These are phyloP conservation scores for Aspergillus heteromorphus DNA, from an alignment of 495 filamentous ascomycete genomes.

Conservation along the genomic window DNA sequence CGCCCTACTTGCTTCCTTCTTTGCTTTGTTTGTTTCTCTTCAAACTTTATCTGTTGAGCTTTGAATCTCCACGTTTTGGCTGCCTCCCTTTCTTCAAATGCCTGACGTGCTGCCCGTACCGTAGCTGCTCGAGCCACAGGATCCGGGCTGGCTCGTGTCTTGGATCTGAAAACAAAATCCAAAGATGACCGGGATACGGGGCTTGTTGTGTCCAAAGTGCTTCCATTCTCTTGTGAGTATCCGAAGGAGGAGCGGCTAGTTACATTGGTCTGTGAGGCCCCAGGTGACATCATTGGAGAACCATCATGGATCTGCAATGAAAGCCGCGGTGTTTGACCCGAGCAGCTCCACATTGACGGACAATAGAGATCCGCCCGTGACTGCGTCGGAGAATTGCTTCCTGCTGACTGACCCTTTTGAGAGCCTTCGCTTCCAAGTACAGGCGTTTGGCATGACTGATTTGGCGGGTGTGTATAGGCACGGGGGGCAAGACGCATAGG, in stretches of 20 bases:
- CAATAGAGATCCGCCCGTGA: constrained; percentile 22
- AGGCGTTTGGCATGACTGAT: constrained; percentile 48
- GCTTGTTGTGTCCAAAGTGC: constrained; percentile 39
- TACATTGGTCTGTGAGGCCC: constrained; percentile 50
- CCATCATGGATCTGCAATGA: constrained; percentile 45
- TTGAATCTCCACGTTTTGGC: constrained; percentile 52
- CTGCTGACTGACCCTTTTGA: constrained; percentile 26
- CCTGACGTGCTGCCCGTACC: constrained; percentile 49
- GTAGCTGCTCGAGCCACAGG: constrained; percentile 48
- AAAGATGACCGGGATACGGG: constrained; percentile 51
- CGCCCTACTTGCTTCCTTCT: constrained; percentile 26
- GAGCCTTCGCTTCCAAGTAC: constrained; percentile 42
- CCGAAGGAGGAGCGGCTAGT: constrained; percentile 46
- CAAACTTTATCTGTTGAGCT: constrained; percentile 48
- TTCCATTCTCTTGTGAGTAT: constrained; percentile 40
- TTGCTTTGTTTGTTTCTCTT: constrained; percentile 37
- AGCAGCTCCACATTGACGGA: constrained; percentile 24
- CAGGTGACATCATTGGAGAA: constrained; percentile 42
- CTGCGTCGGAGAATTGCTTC: constrained; percentile 19
- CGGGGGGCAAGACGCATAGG: constrained; percentile 56
- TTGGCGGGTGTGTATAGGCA: constrained; percentile 50
- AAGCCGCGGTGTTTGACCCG: constrained; percentile 31
- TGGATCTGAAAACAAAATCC: constrained; percentile 51
- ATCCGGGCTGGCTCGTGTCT: constrained; percentile 41
- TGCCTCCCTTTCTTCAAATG: constrained; percentile 55